Evolutionary conservation across 2,329 filamentous ascomycete genomes (phyloP).

Genomic region (Aspergillus sp.): DNA sequence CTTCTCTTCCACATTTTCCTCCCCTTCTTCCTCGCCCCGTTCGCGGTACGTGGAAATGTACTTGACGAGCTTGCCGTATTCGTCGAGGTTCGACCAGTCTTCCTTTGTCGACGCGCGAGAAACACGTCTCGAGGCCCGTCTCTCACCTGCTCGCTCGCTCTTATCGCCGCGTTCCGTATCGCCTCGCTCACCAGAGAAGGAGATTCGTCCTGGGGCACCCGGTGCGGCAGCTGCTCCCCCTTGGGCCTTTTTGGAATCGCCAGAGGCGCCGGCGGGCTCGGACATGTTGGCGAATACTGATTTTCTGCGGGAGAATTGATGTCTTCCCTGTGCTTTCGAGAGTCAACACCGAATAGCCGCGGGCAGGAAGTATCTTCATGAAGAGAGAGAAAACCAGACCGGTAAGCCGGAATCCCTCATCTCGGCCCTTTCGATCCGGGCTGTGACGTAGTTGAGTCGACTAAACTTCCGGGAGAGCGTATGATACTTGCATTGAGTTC

Average conservation of each 20-base stretch:
- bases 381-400: slow-evolving; percentile 2
- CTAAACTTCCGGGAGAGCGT: slow-evolving; percentile 24
- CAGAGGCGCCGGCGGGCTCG: slow-evolving; percentile 23
- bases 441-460: slow-evolving; percentile 36
- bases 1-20: slow-evolving; percentile 52
- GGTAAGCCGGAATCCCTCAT: not conserved
- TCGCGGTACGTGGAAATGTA: slow-evolving; percentile 71
- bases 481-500: not conserved
- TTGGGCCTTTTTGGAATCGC: slow-evolving; percentile 22
- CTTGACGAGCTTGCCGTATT: slow-evolving; percentile 69
- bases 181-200: slow-evolving; percentile 18
- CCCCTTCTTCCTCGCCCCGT: slow-evolving; percentile 47
- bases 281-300: slow-evolving; percentile 26
- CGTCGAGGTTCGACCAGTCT: slow-evolving; percentile 52
- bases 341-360: not conserved
- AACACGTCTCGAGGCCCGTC: slow-evolving; percentile 33
- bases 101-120: slow-evolving; percentile 41
- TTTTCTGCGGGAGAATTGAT: slow-evolving; percentile 3
- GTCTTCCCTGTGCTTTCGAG: slow-evolving; percentile 9
- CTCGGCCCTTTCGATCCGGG: slow-evolving; percentile 3
- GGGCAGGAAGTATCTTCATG: not conserved
- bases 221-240: slow-evolving; percentile 11
- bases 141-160: slow-evolving; percentile 6
- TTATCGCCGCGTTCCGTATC: not conserved
- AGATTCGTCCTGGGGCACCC: slow-evolving; percentile 28